phyloP scores from a whole-genome alignment of 2,329 filamentous ascomycete species.

The Pleomassaria siparia region DNA sequence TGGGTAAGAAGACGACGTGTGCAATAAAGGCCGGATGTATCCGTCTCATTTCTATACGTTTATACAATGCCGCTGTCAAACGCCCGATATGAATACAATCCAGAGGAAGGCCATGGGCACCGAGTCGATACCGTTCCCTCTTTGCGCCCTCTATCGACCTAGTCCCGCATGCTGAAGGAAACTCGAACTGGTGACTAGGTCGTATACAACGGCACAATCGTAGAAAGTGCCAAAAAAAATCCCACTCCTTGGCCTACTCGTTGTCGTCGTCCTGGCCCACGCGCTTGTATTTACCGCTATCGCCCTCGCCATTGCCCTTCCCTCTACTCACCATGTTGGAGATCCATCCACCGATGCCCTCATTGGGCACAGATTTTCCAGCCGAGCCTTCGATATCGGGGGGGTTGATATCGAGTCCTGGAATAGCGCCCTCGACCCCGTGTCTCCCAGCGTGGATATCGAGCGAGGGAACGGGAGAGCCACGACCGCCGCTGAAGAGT shows the following conservation, averaged over 20 bases:
- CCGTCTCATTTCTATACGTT: conserved; percentile 4
- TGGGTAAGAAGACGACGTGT: too few species aligned
- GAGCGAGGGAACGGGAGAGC: conserved; percentile 78
- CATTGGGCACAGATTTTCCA: conserved; percentile 49
- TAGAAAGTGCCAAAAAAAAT: conserved; percentile 7
- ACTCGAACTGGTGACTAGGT: conserved; percentile 25
- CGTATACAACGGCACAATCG: conserved; percentile 24
- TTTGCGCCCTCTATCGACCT: conserved; percentile 32
- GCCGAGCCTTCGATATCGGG: conserved; percentile 61
- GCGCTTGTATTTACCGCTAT: conserved; percentile 49
- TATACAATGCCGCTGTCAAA: conserved; percentile 4
- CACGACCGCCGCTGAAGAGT: conserved; percentile 66
- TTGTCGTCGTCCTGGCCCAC: conserved; percentile 49
- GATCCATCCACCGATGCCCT: conserved; percentile 71
- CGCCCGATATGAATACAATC: conserved; percentile 13
- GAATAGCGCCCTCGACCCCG: conserved; percentile 69
- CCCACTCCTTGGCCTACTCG: conserved; percentile 21
- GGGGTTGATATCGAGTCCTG: conserved; percentile 79
- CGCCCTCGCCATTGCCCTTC: conserved; percentile 49
- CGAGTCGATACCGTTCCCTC: conserved; percentile 21
- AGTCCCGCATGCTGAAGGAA: conserved; percentile 24
- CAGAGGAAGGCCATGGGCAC: conserved; percentile 8
- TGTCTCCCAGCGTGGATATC: conserved; percentile 61
- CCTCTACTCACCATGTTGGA: conserved; percentile 63
- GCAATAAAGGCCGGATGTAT: background rate